phyloP scores from a whole-genome alignment of 2,329 filamentous ascomycete species.

The Neonectria faginata region DNA sequence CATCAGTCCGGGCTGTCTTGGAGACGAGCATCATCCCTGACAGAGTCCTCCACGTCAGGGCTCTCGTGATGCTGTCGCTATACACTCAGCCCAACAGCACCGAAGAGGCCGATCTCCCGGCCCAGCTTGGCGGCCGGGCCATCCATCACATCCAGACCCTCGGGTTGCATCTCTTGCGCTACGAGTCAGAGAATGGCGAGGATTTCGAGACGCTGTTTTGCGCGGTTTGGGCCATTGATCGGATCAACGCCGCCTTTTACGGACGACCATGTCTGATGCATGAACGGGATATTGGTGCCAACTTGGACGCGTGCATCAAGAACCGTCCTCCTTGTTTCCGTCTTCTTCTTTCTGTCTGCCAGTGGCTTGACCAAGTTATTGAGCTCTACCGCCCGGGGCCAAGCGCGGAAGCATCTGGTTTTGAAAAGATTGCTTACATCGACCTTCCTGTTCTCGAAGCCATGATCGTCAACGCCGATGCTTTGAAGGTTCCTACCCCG shows the following conservation, averaged over 20 bases:
- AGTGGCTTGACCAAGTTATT: conserved; percentile 69
- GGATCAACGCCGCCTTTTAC: conserved; percentile 69
- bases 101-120: conserved; percentile 66
- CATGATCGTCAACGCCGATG: conserved; percentile 66
- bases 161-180: conserved; percentile 63
- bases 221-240: conserved; percentile 70
- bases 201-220: conserved; percentile 66
- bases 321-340: conserved; percentile 67
- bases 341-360: conserved; percentile 65
- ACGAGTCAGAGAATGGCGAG: conserved; percentile 54
- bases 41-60: conserved; percentile 66
- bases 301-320: conserved; percentile 63
- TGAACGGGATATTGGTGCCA: conserved; percentile 68
- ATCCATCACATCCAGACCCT: conserved; percentile 69
- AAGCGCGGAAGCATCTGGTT: conserved; percentile 53
- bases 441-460: conserved; percentile 69
- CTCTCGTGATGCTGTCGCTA: conserved; percentile 66
- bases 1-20: conserved; percentile 61
- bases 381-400: conserved; percentile 68
- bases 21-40: conserved; percentile 67
- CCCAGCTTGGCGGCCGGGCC: conserved; percentile 64
- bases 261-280: conserved; percentile 71
- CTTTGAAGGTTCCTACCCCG: conserved; percentile 60
- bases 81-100: conserved; percentile 67
- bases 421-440: conserved; percentile 60